phyloP scores from a whole-genome alignment of 2,329 filamentous ascomycete genomes.

The Laburnicola sp. region DNA sequence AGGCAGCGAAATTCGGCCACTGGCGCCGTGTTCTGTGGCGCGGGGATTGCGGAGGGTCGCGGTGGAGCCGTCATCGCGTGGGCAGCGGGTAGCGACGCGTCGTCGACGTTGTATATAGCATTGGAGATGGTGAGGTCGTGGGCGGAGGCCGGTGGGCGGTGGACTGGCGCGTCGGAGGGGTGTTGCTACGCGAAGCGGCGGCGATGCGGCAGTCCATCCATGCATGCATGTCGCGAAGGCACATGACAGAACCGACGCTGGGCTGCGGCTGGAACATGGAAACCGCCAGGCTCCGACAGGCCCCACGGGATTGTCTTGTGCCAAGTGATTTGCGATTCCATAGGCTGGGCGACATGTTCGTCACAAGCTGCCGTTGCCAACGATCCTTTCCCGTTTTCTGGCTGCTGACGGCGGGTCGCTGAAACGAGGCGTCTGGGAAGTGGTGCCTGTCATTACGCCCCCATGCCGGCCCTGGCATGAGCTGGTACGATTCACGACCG shows the following conservation, averaged over 20 bases:
- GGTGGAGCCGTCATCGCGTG: conserved; percentile 34
- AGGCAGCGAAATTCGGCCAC: conserved; percentile 84
- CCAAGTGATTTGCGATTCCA: not conserved
- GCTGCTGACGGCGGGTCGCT: conserved; percentile 10
- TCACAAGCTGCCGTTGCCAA: not conserved
- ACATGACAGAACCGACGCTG: conserved; percentile 8
- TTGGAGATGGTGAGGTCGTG: conserved; percentile 2
- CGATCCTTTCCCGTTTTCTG: too few species aligned
- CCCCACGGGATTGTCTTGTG: conserved; percentile 1
- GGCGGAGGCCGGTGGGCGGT: too few species aligned
- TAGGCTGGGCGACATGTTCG: not conserved
- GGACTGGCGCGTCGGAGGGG: conserved; percentile 6
- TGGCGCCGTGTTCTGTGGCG: conserved; percentile 67
- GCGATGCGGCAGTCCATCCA: conserved; percentile 2
- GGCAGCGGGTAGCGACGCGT: conserved; percentile 13
- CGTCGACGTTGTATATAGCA: not conserved
- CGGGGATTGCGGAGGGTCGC: conserved; percentile 44
- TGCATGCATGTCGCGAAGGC: conserved; percentile 4
- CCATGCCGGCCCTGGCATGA: conserved; percentile 7
- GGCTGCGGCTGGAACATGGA: too few species aligned
- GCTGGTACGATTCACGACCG: conserved; percentile 3
- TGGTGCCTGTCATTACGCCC: conserved; percentile 16
- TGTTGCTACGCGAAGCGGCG: conserved; percentile 14
- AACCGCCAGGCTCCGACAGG: not conserved
- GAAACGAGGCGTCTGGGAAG: conserved; percentile 31